Evolutionary conservation across 768 basidiomycete species (phyloP).

Genomic region (Russula olivacea): DNA sequence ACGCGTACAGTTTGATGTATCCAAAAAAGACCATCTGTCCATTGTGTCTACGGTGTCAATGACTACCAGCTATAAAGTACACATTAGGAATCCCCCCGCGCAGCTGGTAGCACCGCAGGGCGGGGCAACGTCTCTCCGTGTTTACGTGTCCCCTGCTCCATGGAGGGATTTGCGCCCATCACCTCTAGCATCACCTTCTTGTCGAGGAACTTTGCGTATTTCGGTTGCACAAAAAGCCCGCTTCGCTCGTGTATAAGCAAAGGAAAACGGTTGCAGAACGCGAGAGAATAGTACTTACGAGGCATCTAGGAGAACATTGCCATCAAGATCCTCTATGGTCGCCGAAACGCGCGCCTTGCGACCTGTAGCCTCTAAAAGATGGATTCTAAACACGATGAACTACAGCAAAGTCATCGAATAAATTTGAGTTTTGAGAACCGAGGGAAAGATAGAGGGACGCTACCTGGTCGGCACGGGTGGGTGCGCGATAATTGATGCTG

Average conservation of each 20-base stretch:
- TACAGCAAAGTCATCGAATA: slow-evolving; percentile 31
- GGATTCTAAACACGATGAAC: slow-evolving; percentile 80
- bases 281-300: slow-evolving; percentile 43
- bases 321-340: slow-evolving; percentile 72
- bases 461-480: slow-evolving; percentile 85
- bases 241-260: slow-evolving; percentile 35
- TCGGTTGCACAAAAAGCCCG: slow-evolving; percentile 82
- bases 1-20: too few relatives aligned
- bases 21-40: neutral
- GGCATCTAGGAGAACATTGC: slow-evolving; percentile 77
- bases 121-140: slow-evolving; percentile 10
- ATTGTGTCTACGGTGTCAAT: too few relatives aligned
- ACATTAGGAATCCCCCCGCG: slow-evolving; percentile 1
- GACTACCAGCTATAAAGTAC: too few relatives aligned
- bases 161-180: slow-evolving; percentile 50
- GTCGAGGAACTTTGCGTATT: slow-evolving; percentile 74
- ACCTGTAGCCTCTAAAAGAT: slow-evolving; percentile 60
- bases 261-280: neutral
- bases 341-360: slow-evolving; percentile 72
- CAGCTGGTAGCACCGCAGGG: neutral
- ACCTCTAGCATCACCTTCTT: slow-evolving; percentile 52
- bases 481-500: slow-evolving; percentile 74
- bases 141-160: slow-evolving; percentile 17
- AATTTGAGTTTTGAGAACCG: neutral
- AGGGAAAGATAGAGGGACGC: slow-evolving; percentile 1